Conservation (phyloP, 2,329 filamentous ascomycete species). For the Neopestalotiopsis sp. region DNA sequence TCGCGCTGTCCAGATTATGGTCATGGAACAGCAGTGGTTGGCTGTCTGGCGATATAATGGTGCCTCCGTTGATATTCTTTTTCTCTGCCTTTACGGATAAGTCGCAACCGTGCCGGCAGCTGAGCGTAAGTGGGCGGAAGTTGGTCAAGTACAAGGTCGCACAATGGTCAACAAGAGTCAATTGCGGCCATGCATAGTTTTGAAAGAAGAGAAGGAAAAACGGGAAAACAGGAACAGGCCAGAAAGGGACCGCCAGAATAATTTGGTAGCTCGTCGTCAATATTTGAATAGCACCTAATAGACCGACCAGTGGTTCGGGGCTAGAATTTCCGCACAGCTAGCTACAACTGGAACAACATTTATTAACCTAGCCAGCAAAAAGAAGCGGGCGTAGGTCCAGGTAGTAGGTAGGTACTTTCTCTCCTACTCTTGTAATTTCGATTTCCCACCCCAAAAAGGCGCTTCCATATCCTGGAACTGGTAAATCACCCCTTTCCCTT, state of each 20-base stretch:
- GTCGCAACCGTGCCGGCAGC: not conserved
- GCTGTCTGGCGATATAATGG: too few relatives aligned
- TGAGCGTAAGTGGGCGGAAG: not conserved
- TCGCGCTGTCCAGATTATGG: too few relatives aligned
- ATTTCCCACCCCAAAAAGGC: not conserved
- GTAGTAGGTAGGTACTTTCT: not conserved
- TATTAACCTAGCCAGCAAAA: not conserved
- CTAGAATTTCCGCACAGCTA: not conserved
- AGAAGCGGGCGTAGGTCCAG: not conserved
- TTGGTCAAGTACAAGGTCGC: not conserved
- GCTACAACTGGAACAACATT: not conserved
- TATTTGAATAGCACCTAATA: not conserved
- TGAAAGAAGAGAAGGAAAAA: not conserved
- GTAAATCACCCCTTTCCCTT: constrained; percentile 13
- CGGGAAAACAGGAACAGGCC: not conserved
- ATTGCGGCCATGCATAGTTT: not conserved
- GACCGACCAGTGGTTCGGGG: not conserved
- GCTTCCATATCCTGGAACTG: constrained; percentile 10
- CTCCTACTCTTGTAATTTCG: constrained; percentile 12
- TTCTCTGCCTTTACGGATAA: not conserved
- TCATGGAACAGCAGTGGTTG: too few relatives aligned
- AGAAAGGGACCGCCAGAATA: not conserved
- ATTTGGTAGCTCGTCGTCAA: constrained; percentile 2
- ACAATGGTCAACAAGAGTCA: not conserved
- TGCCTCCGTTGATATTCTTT: not conserved